Conservation (phyloP, 192 early-diverging fungal species). For the Coemansia sp. region DNA sequence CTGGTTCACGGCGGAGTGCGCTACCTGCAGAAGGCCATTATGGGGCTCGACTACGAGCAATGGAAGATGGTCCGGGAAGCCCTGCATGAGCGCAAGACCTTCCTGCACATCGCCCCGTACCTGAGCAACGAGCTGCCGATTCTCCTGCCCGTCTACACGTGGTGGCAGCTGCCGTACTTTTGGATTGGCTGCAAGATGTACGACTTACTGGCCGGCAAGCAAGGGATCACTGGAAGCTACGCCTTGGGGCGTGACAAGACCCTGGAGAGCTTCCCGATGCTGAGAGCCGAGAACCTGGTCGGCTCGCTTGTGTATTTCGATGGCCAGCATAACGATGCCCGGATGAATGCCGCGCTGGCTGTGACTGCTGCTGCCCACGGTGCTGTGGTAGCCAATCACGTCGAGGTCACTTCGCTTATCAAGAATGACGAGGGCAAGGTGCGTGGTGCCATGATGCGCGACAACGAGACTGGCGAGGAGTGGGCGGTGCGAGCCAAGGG, state of each 20-base stretch:
- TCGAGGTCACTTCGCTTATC: conserved; percentile 78
- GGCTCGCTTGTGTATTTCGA: conserved; percentile 98
- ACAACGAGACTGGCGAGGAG: conserved; percentile 81
- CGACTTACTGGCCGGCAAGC: conserved; percentile 81
- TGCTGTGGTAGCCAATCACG: conserved; percentile 90
- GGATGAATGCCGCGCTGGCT: conserved; percentile 94
- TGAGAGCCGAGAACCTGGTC: conserved; percentile 80
- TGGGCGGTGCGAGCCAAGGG: conserved; percentile 88
- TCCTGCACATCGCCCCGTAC: conserved; percentile 95
- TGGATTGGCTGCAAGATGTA: conserved; percentile 93
- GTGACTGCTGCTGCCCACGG: conserved; percentile 88
- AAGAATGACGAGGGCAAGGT: conserved; percentile 64
- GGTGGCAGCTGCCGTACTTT: conserved; percentile 97
- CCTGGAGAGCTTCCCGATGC: conserved; percentile 94
- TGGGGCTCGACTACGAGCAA: conserved; percentile 93
- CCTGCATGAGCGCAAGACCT: conserved; percentile 89
- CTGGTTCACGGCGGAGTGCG: conserved; percentile 96
- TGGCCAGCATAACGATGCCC: conserved; percentile 95
- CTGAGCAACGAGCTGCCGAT: conserved; percentile 90
- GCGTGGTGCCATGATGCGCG: conserved; percentile 77
- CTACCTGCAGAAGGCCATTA: conserved; percentile 94
- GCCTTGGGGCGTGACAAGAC: conserved; percentile 81
- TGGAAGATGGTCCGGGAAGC: conserved; percentile 95
- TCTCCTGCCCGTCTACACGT: conserved; percentile 91
- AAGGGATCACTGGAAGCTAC: conserved; percentile 79